Percentiles rank a stretch among this genome's conserved stretches.
phyloP scores from a whole-genome alignment of 345 rosid genomes.

The Schrenkiella parvula region DNA sequence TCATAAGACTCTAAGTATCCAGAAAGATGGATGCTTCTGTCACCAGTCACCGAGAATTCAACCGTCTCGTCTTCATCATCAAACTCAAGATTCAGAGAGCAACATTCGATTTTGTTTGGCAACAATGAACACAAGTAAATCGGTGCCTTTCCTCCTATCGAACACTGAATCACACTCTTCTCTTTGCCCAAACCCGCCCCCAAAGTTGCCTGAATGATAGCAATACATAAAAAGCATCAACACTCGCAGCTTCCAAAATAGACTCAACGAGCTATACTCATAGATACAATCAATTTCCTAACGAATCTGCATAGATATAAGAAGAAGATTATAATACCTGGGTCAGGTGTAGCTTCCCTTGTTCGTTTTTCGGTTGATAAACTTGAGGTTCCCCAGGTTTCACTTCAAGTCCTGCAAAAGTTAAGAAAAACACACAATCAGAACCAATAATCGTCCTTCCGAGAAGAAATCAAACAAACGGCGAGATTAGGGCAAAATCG shows the following conservation, averaged over 20 bases:
- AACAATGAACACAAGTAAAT: conserved; percentile 74
- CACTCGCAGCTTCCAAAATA: background rate
- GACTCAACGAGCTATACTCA: background rate
- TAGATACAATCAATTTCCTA: background rate
- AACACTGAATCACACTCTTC: conserved; percentile 71
- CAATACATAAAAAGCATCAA: conserved; percentile 1
- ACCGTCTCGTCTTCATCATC: conserved; percentile 64
- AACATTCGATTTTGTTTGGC: conserved; percentile 64
- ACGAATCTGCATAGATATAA: background rate
- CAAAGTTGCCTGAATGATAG: conserved; percentile 64
- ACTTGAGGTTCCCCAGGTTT: conserved; percentile 79
- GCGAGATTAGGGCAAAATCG: background rate
- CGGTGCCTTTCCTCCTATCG: conserved; percentile 53
- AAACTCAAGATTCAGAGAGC: conserved; percentile 74
- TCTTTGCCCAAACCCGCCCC: conserved; percentile 66
- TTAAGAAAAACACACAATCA: background rate
- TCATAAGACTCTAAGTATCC: conserved; percentile 66
- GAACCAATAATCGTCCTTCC: background rate
- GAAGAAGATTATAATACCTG: conserved; percentile 50
- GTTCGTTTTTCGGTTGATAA: conserved; percentile 49
- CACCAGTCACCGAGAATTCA: conserved; percentile 69
- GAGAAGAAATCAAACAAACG: background rate
- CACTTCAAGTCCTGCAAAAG: conserved; percentile 62
- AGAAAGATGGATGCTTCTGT: conserved; percentile 75
- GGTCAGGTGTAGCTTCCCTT: conserved; percentile 70